Base-by-base conservation (phyloP, 2,329 filamentous ascomycete species). In the Aureobasidium sp. region DNA sequence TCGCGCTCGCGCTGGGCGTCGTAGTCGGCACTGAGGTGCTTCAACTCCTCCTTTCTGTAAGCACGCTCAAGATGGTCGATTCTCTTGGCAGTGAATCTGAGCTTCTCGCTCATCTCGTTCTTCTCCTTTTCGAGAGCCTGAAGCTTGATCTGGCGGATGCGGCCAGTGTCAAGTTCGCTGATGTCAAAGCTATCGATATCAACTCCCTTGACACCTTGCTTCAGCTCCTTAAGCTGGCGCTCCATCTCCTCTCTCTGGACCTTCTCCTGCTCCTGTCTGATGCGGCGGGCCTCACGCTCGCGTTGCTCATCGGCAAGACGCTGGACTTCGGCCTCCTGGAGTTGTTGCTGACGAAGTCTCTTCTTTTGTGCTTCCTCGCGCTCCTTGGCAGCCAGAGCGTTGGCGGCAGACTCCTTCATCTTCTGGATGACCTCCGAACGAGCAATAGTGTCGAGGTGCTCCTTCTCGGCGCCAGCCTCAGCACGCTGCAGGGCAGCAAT, bases 41-140 rank as follows among this genome's bases (percentile, higher is more conserved):
- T 95, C 65, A 85, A 74, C 72, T 98, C 93, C 74, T 97, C 93
- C 70, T 91, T 88, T 64, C 93, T 85, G 80, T 94, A 94, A 32
- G 93, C 93, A 75, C 93, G 88, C 77, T 98, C 93, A 63, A 98
- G 76, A 73, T 98, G 91, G 67, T 98, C 93, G 64, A 96, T 88
- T 59, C 93, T 86, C 81, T 96, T 97, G 69, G 86, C 89, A 56
- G 90, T 94, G 63, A 95, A 83, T 63, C 90, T 85, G 50, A 97
- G 81, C 68, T 87, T 89, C 73, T 96, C 90, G 59, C 87, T 88
- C 61, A 96, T 84, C 66, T 93, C 90, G 66, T 91, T 95, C 85
- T 97, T 98, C 78, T 97, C 93, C 63, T 91, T 90, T 74, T 97
- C 93, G 10, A 98, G 81, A 71, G 95, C 91, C 57, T 88, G 86